phyloP scores from a whole-genome alignment of 371 early-diverging fungal species.

The Syncephalastrum sp. region DNA sequence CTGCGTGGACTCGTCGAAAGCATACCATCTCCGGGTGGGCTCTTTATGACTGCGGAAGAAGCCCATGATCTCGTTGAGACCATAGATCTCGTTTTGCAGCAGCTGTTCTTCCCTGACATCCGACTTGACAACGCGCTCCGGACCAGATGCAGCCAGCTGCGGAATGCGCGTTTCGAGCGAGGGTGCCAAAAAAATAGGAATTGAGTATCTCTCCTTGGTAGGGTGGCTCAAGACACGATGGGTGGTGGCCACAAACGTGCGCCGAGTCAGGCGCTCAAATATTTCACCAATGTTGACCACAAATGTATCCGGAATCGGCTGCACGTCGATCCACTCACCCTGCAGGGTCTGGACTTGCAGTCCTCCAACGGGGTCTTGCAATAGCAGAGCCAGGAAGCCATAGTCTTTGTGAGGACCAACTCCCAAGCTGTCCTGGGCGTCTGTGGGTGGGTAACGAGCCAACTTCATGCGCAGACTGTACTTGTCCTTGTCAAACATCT shows the following conservation, averaged over 20 bases:
- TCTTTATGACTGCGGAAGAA: conserved; percentile 27
- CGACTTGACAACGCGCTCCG: conserved; percentile 12
- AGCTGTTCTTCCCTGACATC: conserved; percentile 35
- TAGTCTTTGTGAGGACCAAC: conserved; percentile 58
- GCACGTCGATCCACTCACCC: conserved; percentile 61
- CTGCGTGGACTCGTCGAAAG: conserved; percentile 16
- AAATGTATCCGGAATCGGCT: conserved; percentile 58
- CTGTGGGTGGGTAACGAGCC: conserved; percentile 26
- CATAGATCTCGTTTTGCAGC: conserved; percentile 34
- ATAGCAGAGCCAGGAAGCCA: conserved; percentile 57
- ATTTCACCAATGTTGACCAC: conserved; percentile 67
- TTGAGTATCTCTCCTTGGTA: conserved; percentile 48
- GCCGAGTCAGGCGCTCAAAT: conserved; percentile 58
- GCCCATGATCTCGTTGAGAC: conserved; percentile 30
- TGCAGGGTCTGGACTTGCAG: conserved; percentile 63
- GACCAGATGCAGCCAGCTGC: conserved; percentile 10
- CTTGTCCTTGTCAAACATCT: conserved; percentile 35
- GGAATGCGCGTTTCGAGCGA: conserved; percentile 40
- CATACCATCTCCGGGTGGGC: conserved; percentile 31
- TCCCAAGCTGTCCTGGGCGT: conserved; percentile 28
- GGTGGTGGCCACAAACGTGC: conserved; percentile 55
- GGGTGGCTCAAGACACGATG: conserved; percentile 56
- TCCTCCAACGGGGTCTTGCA: conserved; percentile 61
- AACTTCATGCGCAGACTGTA: conserved; percentile 54
- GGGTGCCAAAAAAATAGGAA: conserved; percentile 55